Evolutionary conservation across 768 basidiomycete species (phyloP).

Genomic region (Suillus sp.): DNA sequence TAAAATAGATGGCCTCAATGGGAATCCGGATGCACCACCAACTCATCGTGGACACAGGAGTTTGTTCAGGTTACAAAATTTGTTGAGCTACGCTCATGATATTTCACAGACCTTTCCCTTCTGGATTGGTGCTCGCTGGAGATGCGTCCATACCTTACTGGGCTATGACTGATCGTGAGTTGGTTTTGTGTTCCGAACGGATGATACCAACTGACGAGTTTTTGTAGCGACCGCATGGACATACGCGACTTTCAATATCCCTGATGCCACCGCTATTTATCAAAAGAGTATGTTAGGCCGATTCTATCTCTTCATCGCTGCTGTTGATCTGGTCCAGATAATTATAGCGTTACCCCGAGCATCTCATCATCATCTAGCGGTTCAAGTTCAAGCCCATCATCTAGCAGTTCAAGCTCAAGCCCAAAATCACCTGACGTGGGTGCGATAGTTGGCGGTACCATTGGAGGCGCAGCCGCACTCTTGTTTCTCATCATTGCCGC

Average conservation of each 20-base stretch:
- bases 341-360: background rate
- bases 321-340: background rate
- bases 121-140: constrained; percentile 33
- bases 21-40: background rate
- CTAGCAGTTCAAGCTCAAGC: constrained; percentile 10
- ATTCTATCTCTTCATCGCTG: constrained; percentile 8
- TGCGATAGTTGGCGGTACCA: constrained; percentile 27
- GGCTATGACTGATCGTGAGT: constrained; percentile 50
- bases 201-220: background rate
- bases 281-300: constrained; percentile 17
- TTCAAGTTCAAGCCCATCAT: constrained; percentile 6
- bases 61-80: background rate
- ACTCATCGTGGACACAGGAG: background rate
- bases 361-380: background rate
- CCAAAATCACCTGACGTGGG: constrained; percentile 15
- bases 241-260: constrained; percentile 30
- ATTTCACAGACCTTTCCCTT: constrained; percentile 41
- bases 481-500: constrained; percentile 18
- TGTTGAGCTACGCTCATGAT: background rate
- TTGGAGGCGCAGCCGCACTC: constrained; percentile 25
- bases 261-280: constrained; percentile 25
- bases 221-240: constrained; percentile 40
- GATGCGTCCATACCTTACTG: constrained; percentile 47
- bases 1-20: constrained; percentile 26
- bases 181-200: background rate